Evolutionary conservation across 805 yeast species (phyloP).

Genomic region (Candida multigemmis): DNA sequence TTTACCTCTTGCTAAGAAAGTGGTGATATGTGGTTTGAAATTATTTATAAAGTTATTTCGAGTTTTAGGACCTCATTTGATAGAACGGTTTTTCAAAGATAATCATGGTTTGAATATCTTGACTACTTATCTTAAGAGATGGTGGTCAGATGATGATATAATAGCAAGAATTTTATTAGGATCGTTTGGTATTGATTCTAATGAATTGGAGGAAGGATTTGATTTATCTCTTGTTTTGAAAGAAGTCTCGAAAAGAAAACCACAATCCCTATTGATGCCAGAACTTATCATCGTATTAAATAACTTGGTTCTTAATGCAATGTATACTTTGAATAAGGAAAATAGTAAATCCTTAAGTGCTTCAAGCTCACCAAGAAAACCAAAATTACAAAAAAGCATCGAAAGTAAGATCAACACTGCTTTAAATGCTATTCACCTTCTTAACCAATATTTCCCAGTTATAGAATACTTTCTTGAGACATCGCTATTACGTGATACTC

Average conservation of each 20-base stretch:
- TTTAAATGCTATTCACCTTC: conserved; percentile 24
- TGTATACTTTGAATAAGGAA: conserved; percentile 16
- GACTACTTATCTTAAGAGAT: conserved; percentile 32
- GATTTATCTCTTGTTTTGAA: conserved; percentile 2
- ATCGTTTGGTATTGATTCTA: conserved; percentile 32
- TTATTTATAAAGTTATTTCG: conserved; percentile 43
- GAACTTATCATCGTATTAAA: conserved; percentile 34
- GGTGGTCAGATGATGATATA: conserved; percentile 42
- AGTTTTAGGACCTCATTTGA: conserved; percentile 36
- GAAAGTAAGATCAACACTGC: conserved; percentile 13
- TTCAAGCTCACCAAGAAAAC: conserved; percentile 20
- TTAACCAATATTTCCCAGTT: conserved; percentile 22
- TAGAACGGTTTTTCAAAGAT: conserved; percentile 37
- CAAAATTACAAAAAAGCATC: conserved; percentile 1
- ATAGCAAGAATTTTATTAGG: conserved; percentile 33
- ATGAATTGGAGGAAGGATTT: conserved; percentile 1
- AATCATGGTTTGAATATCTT: conserved; percentile 44
- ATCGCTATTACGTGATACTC: no score
- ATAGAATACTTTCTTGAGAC: conserved; percentile 22
- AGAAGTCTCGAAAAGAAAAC: conserved; percentile 1
- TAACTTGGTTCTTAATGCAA: conserved; percentile 22
- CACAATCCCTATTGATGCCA: conserved; percentile 25
- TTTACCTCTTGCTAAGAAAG: conserved; percentile 18
- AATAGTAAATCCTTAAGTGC: conserved; percentile 23
- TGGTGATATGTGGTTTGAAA: conserved; percentile 29